A percentile compares a stretch with the other conserved stretches of the same genome.
These are phyloP conservation scores for bread wheat (Triticum aestivum) DNA, from an alignment of 176 grass and related monocot genomes.

Conservation along the genomic window DNA sequence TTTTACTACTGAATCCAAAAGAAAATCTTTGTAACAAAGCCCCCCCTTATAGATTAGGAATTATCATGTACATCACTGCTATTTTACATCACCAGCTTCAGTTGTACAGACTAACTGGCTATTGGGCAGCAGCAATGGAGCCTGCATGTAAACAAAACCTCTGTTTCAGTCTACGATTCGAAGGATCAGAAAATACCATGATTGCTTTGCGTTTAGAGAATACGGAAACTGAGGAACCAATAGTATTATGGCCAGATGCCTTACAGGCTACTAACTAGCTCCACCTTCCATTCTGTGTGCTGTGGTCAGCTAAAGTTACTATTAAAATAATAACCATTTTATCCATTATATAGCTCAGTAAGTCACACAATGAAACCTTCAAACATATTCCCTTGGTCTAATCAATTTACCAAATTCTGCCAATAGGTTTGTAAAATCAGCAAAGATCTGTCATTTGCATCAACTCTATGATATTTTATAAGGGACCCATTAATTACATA, in stretches of 20 bases:
- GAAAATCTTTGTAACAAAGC: background rate
- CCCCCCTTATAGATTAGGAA: background rate
- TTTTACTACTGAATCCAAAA: background rate
- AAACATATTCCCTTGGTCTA: background rate
- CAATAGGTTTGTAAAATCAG: conserved; percentile 1
- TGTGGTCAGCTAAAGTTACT: background rate
- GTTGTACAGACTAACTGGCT: conserved; percentile 16
- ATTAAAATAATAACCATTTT: background rate
- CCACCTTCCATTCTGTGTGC: background rate
- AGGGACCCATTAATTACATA: background rate
- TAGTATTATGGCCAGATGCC: background rate
- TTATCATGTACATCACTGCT: background rate
- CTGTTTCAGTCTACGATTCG: background rate
- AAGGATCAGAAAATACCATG: background rate
- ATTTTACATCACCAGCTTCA: background rate
- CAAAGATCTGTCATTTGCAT: background rate
- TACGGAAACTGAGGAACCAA: background rate
- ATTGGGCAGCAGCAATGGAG: background rate
- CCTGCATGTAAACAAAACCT: conserved; percentile 31
- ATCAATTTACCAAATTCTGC: background rate
- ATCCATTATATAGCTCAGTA: background rate
- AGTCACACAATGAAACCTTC: background rate
- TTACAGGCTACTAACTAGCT: conserved; percentile 1
- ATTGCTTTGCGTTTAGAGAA: background rate
- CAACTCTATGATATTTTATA: background rate